Conservation (phyloP, 2,329 filamentous ascomycete genomes). For the Diaporthe sp. region DNA sequence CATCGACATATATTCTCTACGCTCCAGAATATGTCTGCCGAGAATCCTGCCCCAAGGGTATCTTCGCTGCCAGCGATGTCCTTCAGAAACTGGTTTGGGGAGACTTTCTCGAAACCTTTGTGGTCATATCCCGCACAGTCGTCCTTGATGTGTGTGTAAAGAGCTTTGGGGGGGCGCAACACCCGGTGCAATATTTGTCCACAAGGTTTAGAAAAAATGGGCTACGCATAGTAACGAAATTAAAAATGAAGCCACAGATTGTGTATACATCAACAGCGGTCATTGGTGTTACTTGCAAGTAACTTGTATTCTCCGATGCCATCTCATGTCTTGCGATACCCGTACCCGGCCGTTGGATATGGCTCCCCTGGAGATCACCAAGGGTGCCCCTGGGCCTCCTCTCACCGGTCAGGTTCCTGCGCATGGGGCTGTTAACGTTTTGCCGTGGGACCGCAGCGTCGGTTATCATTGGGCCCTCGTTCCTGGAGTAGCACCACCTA, state of each 20-base stretch:
- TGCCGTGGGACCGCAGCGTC: neutral
- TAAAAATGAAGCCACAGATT: neutral
- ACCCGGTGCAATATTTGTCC: too few relatives aligned
- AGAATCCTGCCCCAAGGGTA: neutral
- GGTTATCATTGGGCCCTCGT: neutral
- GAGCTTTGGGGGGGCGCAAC: too few relatives aligned
- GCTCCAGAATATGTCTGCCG: neutral
- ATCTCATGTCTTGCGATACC: neutral
- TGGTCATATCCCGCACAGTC: neutral
- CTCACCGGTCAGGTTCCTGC: neutral
- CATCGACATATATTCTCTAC: neutral
- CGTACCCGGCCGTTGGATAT: too few relatives aligned
- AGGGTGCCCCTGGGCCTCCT: neutral
- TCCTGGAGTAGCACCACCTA: neutral
- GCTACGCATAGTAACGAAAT: neutral
- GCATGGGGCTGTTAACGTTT: slow-evolving; percentile 17
- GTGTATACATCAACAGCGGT: neutral
- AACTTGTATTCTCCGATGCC: neutral
- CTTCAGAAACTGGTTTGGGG: neutral
- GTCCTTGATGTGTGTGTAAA: neutral
- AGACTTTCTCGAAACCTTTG: neutral
- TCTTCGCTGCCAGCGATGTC: too few relatives aligned
- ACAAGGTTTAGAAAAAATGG: too few relatives aligned
- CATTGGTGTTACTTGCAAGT: neutral
- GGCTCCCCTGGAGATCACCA: neutral